Base-by-base conservation (phyloP, 2,329 filamentous ascomycete genomes). In the Aureobasidium leucospermi region DNA sequence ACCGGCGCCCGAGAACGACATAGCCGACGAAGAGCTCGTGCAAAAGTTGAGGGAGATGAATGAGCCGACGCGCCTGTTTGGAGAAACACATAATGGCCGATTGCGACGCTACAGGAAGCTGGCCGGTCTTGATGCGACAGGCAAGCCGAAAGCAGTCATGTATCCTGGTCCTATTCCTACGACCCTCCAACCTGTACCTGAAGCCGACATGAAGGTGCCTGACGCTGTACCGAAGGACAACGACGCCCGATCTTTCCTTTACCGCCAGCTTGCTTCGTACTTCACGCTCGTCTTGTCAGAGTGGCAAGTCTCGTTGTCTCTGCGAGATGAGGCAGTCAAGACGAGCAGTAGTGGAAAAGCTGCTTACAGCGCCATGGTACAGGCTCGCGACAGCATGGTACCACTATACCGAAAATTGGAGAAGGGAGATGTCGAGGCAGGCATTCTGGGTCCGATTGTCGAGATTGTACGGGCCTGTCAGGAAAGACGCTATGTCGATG, bases 231-330 rank as follows among this genome's bases (percentile, higher is more conserved):
- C 81, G 1, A 79, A 81, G 66, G 88, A 92, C 65, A 77, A 76
- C 19, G 83, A 85, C 42, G 88, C 79, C 0, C 83, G 85, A 47
- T 77, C 81, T 46, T 91, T 88, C 73, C 77, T 99, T 42, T 93
- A 88, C 76, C 82, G 93, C 10, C 93, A 99, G 73, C 80, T 99
- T 59, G 89, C 89, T 19, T 94, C 89, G 51, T 99, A 96, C 78
- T 97, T 99, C 76, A 95, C 89, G 57, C 90, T 99, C 85, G 85
- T 99, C n/a, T 78, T 99, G 60, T 83, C 81, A 46, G 93, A 95
- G 72, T 99, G 95, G 87, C 85, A 92, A 67, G 70, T 77, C 42
- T 91, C 92, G 5, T 82, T 99, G 67, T 83, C 83, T 6, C 75
- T 76, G 48, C 80, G 85, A 51, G 76, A 81, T 31, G 67, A 74